These are phyloP conservation scores for Penicillium paneum DNA, from an alignment of 2,329 filamentous ascomycete genomes.

Conservation along the genomic window DNA sequence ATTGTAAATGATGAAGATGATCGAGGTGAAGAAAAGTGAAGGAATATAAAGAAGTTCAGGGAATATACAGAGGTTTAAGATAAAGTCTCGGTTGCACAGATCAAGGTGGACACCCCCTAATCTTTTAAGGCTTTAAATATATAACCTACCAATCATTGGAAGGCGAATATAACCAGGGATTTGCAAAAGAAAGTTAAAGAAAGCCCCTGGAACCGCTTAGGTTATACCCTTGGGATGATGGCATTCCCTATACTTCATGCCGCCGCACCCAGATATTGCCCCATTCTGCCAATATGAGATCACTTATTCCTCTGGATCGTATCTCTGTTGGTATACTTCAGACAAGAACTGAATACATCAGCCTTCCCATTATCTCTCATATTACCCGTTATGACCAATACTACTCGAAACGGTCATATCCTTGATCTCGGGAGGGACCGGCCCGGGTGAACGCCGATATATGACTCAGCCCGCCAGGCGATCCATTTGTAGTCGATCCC, in stretches of 20 bases:
- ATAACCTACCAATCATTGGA: neutral
- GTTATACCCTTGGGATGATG: slow-evolving; percentile 3
- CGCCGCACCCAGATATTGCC: neutral
- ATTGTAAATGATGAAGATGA: neutral
- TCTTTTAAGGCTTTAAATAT: neutral
- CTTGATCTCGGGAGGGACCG: slow-evolving; percentile 27
- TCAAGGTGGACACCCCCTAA: neutral
- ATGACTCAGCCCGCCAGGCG: slow-evolving; percentile 4
- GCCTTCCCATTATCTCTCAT: slow-evolving; percentile 32
- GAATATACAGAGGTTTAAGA: neutral
- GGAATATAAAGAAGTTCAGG: neutral
- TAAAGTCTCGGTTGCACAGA: neutral
- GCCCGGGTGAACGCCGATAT: slow-evolving; percentile 1
- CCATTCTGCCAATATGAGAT: neutral
- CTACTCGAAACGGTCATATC: slow-evolving; percentile 11
- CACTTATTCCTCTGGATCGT: neutral
- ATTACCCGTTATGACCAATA: neutral
- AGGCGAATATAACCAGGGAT: neutral
- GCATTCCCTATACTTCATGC: slow-evolving; percentile 11
- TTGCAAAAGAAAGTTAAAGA: neutral
- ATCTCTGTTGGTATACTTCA: neutral
- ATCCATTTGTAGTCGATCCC: slow-evolving; percentile 8
- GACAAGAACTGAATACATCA: slow-evolving; percentile 27
- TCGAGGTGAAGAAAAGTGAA: neutral
- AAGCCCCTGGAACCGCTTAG: neutral